Conservation (phyloP, 2,329 filamentous ascomycete genomes). For the Trichoderma brevicompactum region DNA sequence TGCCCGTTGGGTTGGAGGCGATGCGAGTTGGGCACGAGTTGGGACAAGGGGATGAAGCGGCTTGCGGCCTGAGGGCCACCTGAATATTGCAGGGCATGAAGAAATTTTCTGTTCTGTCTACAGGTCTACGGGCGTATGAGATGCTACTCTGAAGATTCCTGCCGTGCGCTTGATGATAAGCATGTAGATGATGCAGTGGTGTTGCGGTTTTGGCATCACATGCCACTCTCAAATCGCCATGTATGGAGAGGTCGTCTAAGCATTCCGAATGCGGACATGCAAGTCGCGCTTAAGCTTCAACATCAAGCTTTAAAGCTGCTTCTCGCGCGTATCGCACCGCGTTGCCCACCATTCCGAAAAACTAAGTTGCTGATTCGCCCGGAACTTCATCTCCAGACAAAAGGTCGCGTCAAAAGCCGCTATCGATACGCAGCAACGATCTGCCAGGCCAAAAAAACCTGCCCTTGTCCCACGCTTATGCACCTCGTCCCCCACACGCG, state of each 20-base stretch:
- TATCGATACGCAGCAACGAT: not conserved
- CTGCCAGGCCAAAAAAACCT: not conserved
- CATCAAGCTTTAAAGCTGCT: not conserved
- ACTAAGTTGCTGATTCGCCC: conserved; percentile 8
- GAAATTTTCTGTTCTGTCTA: too few species aligned
- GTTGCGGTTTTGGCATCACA: too few species aligned
- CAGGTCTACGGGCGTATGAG: too few species aligned
- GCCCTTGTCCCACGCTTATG: conserved; percentile 26
- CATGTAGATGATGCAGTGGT: too few species aligned
- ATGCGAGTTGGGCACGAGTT: conserved; percentile 9
- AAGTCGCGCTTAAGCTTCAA: conserved; percentile 21
- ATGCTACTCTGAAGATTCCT: too few species aligned
- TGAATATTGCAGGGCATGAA: not conserved
- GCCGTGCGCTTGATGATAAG: too few species aligned
- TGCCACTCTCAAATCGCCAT: too few species aligned
- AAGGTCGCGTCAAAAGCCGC: conserved; percentile 3
- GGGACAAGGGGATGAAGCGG: not conserved
- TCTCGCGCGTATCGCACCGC: conserved; percentile 8
- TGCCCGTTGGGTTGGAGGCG: not conserved
- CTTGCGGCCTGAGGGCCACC: conserved; percentile 3
- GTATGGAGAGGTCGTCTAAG: too few species aligned
- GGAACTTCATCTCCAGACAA: not conserved
- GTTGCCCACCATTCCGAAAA: not conserved
- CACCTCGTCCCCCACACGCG: conserved; percentile 4
- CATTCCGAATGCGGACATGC: not conserved